A percentile compares a stretch with the other conserved stretches of the same genome.
Evolutionary conservation across 2,329 filamentous ascomycete genomes (phyloP).

Genomic region (Pseudodiploospora longispora): DNA sequence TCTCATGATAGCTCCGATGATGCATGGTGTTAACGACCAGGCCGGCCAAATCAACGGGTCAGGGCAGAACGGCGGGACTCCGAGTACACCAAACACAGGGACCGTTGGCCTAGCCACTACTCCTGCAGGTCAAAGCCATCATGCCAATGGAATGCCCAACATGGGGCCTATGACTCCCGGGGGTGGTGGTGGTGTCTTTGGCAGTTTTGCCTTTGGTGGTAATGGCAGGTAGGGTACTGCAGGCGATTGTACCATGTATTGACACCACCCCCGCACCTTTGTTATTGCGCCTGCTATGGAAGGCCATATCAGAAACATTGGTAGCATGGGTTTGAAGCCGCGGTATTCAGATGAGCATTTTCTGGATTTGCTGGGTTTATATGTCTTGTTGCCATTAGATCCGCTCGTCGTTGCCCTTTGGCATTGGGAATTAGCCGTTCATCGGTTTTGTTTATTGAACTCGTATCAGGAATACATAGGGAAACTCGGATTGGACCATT

Average conservation of each 20-base stretch:
- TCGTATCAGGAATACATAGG: no score
- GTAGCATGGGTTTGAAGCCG: no score
- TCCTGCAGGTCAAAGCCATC: constrained; percentile 41
- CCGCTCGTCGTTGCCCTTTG: no score
- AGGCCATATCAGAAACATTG: no score
- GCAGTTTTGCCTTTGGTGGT: constrained; percentile 55
- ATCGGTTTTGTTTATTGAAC: no score
- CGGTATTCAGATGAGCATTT: no score
- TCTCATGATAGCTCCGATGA: constrained; percentile 25
- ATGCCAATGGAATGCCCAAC: constrained; percentile 47
- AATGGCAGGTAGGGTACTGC: constrained; percentile 24
- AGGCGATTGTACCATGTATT: constrained; percentile 8
- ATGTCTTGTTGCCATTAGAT: no score
- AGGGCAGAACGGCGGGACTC: constrained; percentile 45
- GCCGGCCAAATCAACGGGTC: constrained; percentile 23
- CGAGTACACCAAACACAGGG: constrained; percentile 63
- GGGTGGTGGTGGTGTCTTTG: constrained; percentile 66
- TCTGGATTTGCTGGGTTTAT: no score
- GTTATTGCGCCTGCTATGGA: no score
- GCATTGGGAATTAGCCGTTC: no score
- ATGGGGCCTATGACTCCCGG: constrained; percentile 73
- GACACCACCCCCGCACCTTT: not conserved
- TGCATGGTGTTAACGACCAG: constrained; percentile 32
- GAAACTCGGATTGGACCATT: no score
- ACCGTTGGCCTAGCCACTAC: constrained; percentile 40